Evolutionary conservation across 2,329 filamentous ascomycete species (phyloP).

Genomic region (Ciborinia camelliae): DNA sequence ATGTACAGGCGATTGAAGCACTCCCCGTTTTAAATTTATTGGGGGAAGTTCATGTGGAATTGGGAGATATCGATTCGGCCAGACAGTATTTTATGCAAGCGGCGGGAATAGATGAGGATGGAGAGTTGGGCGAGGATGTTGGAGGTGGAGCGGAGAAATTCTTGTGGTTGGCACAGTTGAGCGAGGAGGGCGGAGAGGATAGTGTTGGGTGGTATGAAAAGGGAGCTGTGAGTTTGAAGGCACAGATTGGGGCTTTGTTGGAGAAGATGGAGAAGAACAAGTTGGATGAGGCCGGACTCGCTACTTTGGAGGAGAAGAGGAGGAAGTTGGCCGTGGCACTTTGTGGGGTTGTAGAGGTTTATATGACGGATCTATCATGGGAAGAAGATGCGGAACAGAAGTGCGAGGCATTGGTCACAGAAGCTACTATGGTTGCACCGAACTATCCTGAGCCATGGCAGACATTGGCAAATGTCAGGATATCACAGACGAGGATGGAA

Average conservation of each 20-base stretch:
- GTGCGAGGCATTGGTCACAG: slow-evolving; percentile 85
- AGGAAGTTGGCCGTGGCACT: slow-evolving; percentile 84
- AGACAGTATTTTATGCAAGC: slow-evolving; percentile 69
- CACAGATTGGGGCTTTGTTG: slow-evolving; percentile 64
- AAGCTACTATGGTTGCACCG: slow-evolving; percentile 82
- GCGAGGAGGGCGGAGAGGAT: slow-evolving; percentile 63
- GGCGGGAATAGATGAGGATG: slow-evolving; percentile 72
- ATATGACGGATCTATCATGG: slow-evolving; percentile 97
- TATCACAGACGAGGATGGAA: slow-evolving; percentile 76
- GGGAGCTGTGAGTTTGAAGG: slow-evolving; percentile 69
- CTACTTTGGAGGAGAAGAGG: slow-evolving; percentile 64
- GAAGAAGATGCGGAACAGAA: slow-evolving; percentile 84
- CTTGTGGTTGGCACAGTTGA: slow-evolving; percentile 88
- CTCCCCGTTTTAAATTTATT: slow-evolving; percentile 37
- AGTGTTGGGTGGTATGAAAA: slow-evolving; percentile 65
- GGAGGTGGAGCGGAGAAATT: slow-evolving; percentile 93
- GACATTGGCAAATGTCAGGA: slow-evolving; percentile 87
- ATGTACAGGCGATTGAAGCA: slow-evolving; percentile 31
- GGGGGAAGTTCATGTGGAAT: slow-evolving; percentile 40
- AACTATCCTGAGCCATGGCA: slow-evolving; percentile 86
- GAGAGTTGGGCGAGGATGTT: slow-evolving; percentile 62
- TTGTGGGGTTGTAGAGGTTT: slow-evolving; percentile 91
- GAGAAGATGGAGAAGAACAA: slow-evolving; percentile 48
- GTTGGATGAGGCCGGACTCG: slow-evolving; percentile 41
- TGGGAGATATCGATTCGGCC: slow-evolving; percentile 70